Evolutionary conservation across 2,329 filamentous ascomycete genomes (phyloP).

Genomic region (Calonectria ilicicola): DNA sequence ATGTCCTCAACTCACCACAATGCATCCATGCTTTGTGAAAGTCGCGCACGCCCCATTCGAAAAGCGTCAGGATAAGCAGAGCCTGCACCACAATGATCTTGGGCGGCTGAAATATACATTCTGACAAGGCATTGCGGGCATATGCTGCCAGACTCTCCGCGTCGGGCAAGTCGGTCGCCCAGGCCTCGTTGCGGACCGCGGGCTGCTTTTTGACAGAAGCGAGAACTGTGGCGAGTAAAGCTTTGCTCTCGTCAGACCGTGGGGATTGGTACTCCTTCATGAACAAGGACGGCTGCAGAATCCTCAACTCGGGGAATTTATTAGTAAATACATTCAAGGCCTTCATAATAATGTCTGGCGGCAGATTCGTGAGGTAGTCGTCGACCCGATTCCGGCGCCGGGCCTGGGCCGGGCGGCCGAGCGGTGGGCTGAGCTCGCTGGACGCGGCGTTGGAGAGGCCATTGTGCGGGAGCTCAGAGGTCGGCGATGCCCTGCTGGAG

Average conservation of each 20-base stretch:
- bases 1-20: conserved; percentile 30
- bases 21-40: conserved; percentile 59
- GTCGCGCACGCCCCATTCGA: conserved; percentile 57
- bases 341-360: conserved; percentile 44
- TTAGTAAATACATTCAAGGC: conserved; percentile 49
- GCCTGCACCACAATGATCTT: conserved; percentile 51
- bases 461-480: neutral
- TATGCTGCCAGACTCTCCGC: conserved; percentile 30
- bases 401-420: neutral
- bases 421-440: neutral
- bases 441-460: neutral
- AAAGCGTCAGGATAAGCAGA: conserved; percentile 52
- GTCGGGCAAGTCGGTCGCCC: conserved; percentile 16
- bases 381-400: conserved; percentile 25
- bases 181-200: conserved; percentile 20
- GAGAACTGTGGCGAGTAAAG: conserved; percentile 31
- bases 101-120: conserved; percentile 32
- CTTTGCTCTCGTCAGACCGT: conserved; percentile 42
- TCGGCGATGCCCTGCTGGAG: neutral
- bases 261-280: conserved; percentile 37
- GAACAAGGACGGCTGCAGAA: conserved; percentile 49
- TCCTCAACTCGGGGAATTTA: conserved; percentile 49
- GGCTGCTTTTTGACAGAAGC: conserved; percentile 34
- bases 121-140: conserved; percentile 23
- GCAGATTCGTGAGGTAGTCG: conserved; percentile 41